Conservation (phyloP, 805 yeast species). For the Ogataea methanolica region DNA sequence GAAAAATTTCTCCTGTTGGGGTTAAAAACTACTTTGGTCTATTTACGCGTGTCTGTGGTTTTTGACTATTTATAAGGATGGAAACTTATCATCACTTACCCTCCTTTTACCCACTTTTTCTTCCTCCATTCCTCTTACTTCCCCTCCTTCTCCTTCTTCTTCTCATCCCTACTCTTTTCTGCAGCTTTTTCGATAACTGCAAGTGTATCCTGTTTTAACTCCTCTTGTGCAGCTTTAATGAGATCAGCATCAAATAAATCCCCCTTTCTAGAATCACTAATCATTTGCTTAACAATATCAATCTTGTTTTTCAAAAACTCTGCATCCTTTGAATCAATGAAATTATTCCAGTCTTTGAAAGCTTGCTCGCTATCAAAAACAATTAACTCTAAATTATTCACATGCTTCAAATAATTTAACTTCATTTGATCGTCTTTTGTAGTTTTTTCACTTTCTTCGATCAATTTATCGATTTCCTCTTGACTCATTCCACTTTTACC, state of each 20-base stretch:
- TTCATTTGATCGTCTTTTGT: conserved; percentile 65
- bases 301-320: conserved; percentile 17
- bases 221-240: conserved; percentile 32
- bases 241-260: conserved; percentile 25
- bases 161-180: conserved; percentile 9
- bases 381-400: conserved; percentile 51
- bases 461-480: conserved; percentile 86
- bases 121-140: background rate
- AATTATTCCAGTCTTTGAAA: conserved; percentile 18
- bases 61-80: too few relatives aligned
- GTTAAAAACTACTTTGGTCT: too few relatives aligned
- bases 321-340: conserved; percentile 13
- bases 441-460: conserved; percentile 83
- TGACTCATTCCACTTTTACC: conserved; percentile 93
- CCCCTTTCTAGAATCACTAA: conserved; percentile 27
- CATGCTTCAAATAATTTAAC: conserved; percentile 58
- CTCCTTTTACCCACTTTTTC: background rate
- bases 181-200: conserved; percentile 27
- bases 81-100: too few relatives aligned
- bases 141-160: background rate
- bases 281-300: conserved; percentile 24
- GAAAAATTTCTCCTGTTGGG: too few relatives aligned
- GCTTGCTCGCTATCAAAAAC: conserved; percentile 34
- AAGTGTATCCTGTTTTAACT: conserved; percentile 27
- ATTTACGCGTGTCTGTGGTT: too few relatives aligned